Conservation (phyloP, 805 yeast species). For the Zygoascus tannicola region DNA sequence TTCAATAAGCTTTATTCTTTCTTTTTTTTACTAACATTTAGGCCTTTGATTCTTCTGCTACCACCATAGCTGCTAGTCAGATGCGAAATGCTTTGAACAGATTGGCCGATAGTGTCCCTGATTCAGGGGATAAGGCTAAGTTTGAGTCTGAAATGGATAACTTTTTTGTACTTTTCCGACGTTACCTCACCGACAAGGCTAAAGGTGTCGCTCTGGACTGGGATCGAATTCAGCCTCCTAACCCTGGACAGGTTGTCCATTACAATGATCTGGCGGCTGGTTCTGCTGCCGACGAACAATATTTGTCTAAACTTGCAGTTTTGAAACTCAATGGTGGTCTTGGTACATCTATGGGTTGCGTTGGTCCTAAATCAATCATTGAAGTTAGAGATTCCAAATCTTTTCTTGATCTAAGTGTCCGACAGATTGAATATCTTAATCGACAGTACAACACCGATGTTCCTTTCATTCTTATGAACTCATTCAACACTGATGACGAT, state of each 20-base stretch:
- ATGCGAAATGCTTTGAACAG: constrained; percentile 94
- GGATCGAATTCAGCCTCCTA: constrained; percentile 93
- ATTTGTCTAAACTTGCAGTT: constrained; percentile 81
- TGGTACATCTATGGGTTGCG: constrained; percentile 99
- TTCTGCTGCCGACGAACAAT: constrained; percentile 28
- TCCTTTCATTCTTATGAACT: constrained; percentile 94
- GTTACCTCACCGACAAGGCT: constrained; percentile 85
- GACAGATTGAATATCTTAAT: constrained; percentile 94
- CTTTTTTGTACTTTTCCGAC: constrained; percentile 85
- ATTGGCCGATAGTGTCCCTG: constrained; percentile 72
- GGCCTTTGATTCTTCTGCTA: constrained; percentile 90
- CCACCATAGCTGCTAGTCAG: constrained; percentile 92
- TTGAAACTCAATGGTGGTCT: constrained; percentile 95
- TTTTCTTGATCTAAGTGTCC: constrained; percentile 86
- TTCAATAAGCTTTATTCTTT: background rate
- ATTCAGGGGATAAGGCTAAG: constrained; percentile 32
- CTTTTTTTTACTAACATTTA: background rate
- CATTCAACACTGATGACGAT: constrained; percentile 94
- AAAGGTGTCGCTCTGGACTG: constrained; percentile 77
- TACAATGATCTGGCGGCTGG: constrained; percentile 46
- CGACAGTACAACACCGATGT: constrained; percentile 85
- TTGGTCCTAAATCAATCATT: constrained; percentile 92
- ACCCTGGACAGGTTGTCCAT: constrained; percentile 78
- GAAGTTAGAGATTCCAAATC: constrained; percentile 99
- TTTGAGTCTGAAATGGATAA: constrained; percentile 92